Evolutionary conservation across 345 rosid species (phyloP).

Genomic region (Erucastrum elatum): DNA sequence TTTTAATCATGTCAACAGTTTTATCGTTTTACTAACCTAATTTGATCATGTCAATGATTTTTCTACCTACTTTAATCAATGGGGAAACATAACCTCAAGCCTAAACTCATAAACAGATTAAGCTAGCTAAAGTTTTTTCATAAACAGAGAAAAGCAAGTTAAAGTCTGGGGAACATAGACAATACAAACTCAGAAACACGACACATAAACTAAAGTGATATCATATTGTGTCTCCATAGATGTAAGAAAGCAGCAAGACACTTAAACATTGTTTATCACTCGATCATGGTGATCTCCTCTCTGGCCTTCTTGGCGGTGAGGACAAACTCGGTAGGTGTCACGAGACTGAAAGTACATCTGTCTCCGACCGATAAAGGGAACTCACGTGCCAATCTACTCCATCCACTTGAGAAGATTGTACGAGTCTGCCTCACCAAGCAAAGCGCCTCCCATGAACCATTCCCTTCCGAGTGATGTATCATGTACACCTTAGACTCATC

Average conservation of each 20-base stretch:
- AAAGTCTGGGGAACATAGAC: not conserved
- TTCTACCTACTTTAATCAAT: not conserved
- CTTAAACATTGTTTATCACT: not conserved
- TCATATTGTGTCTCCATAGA: not conserved
- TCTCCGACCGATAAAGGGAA: conserved; percentile 15
- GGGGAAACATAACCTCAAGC: not conserved
- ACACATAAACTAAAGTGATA: not conserved
- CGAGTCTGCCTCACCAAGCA: conserved; percentile 15
- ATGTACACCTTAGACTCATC: not conserved
- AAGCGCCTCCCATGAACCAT: conserved; percentile 12
- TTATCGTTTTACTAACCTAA: no score
- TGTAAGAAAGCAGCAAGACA: not conserved
- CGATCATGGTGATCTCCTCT: not conserved
- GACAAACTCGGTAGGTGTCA: conserved; percentile 7
- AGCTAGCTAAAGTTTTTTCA: not conserved
- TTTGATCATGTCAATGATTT: no score
- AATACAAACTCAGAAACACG: not conserved
- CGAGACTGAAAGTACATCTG: conserved; percentile 9
- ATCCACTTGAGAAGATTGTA: conserved; percentile 26
- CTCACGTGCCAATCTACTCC: conserved; percentile 17
- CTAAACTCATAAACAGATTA: not conserved
- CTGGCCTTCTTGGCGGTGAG: conserved; percentile 15
- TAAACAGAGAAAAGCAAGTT: not conserved
- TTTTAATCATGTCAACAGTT: not conserved
- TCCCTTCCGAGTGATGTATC: conserved; percentile 9